phyloP scores from a whole-genome alignment of 139 green algal genomes.

The Marvania coccoides region DNA sequence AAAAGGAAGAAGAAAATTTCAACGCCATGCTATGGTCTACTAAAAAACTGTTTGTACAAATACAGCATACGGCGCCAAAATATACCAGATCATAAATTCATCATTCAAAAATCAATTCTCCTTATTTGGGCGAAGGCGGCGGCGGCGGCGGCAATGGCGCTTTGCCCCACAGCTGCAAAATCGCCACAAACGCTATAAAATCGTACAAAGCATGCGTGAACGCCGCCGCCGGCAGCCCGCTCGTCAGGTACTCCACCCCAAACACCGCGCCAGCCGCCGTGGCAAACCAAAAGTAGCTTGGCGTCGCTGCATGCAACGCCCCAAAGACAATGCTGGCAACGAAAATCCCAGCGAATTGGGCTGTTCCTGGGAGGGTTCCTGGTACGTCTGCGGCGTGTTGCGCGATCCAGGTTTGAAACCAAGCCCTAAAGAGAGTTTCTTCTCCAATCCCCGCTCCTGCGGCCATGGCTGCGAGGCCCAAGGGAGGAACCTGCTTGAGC shows the following conservation, averaged over 20 bases:
- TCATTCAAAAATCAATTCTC: no score
- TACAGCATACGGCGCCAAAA: no score
- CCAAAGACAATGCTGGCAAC: conserved; percentile 7
- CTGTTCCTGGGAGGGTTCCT: not conserved
- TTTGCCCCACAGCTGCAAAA: conserved; percentile 6
- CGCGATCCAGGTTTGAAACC: conserved; percentile 1
- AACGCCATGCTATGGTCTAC: no score
- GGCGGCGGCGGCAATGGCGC: no score
- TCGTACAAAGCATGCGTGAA: conserved; percentile 18
- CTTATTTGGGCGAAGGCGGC: no score
- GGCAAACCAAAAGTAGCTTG: conserved; percentile 17
- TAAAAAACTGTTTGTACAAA: no score
- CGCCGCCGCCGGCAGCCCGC: conserved; percentile 5
- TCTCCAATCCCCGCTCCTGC: conserved; percentile 18
- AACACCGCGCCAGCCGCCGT: conserved; percentile 8
- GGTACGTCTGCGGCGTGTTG: not conserved
- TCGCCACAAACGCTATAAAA: conserved; percentile 1
- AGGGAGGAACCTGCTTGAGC: not conserved
- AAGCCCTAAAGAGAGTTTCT: conserved; percentile 18
- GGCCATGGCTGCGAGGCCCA: conserved; percentile 12
- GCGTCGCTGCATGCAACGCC: conserved; percentile 12
- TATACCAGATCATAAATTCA: no score
- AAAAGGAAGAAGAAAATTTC: no score
- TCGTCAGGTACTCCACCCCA: conserved; percentile 6
- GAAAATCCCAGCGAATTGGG: not conserved